Conservation (phyloP, 768 basidiomycete species). For the Crepidotus variabilis region DNA sequence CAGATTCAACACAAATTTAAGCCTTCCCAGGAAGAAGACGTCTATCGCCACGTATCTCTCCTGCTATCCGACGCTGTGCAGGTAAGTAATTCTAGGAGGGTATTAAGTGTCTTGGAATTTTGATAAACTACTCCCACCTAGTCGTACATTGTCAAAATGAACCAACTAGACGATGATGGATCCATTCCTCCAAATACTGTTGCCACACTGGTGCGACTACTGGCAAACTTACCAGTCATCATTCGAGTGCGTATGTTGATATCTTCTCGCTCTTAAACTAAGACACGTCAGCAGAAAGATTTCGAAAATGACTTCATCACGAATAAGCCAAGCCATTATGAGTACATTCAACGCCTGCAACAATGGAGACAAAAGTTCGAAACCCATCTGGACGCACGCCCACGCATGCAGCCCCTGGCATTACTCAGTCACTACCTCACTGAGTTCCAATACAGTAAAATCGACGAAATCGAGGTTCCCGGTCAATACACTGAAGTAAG, state of each 20-base stretch:
- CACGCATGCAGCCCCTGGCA: slow-evolving; percentile 82
- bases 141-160: slow-evolving; percentile 71
- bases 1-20: slow-evolving; percentile 91
- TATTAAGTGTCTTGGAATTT: not conserved
- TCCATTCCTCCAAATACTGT: slow-evolving; percentile 52
- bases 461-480: slow-evolving; percentile 97
- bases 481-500: slow-evolving; percentile 96
- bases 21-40: slow-evolving; percentile 85
- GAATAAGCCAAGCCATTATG: slow-evolving; percentile 73
- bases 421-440: slow-evolving; percentile 88
- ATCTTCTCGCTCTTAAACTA: not conserved
- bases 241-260: slow-evolving; percentile 45
- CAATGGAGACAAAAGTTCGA: slow-evolving; percentile 93
- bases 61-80: slow-evolving; percentile 83
- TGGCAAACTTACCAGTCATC: slow-evolving; percentile 50
- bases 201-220: slow-evolving; percentile 56
- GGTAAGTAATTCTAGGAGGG: slow-evolving; percentile 33
- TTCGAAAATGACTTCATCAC: slow-evolving; percentile 90
- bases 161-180: slow-evolving; percentile 65
- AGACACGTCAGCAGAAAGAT: slow-evolving; percentile 52
- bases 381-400: slow-evolving; percentile 73
- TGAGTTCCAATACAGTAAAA: slow-evolving; percentile 96
- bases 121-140: slow-evolving; percentile 21
- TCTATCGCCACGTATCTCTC: slow-evolving; percentile 87
- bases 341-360: slow-evolving; percentile 89